Percentiles rank a stretch among this genome's conserved stretches.
Evolutionary conservation across 2,329 filamentous ascomycete species (phyloP).

Genomic region (Monilinia fructigena): DNA sequence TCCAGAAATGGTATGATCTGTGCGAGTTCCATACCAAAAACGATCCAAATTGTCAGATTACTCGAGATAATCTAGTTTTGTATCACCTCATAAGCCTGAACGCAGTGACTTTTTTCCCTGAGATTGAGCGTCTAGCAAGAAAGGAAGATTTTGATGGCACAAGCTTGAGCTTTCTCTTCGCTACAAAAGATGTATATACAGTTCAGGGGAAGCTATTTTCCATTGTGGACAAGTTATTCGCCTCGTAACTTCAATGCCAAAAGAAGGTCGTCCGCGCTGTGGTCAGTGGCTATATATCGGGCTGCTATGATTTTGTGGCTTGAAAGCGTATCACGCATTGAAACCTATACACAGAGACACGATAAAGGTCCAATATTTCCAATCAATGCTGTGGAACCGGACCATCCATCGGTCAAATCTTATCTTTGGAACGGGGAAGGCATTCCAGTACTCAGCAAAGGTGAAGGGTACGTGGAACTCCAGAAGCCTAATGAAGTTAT

Average conservation of each 20-base stretch:
- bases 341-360: constrained; percentile 40
- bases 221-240: constrained; percentile 67
- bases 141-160: constrained; percentile 57
- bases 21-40: constrained; percentile 54
- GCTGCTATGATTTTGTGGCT: constrained; percentile 62
- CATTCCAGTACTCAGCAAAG: constrained; percentile 50
- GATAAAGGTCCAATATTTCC: constrained; percentile 45
- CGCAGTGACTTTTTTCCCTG: constrained; percentile 64
- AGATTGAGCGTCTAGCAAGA: constrained; percentile 65
- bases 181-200: constrained; percentile 62
- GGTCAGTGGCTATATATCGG: constrained; percentile 69
- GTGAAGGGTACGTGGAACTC: constrained; percentile 47
- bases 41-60: constrained; percentile 58
- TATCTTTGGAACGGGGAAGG: constrained; percentile 55
- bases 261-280: constrained; percentile 63
- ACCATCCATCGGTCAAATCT: constrained; percentile 51
- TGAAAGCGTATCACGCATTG: constrained; percentile 55
- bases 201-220: constrained; percentile 62
- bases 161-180: constrained; percentile 51
- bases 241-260: constrained; percentile 59
- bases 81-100: constrained; percentile 72
- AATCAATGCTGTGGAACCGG: constrained; percentile 50
- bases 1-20: constrained; percentile 68
- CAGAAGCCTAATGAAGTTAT: constrained; percentile 50
- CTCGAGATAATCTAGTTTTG: constrained; percentile 64